phyloP scores from a whole-genome alignment of 2,329 filamentous ascomycete species.

The Neopestalotiopsis sp. region DNA sequence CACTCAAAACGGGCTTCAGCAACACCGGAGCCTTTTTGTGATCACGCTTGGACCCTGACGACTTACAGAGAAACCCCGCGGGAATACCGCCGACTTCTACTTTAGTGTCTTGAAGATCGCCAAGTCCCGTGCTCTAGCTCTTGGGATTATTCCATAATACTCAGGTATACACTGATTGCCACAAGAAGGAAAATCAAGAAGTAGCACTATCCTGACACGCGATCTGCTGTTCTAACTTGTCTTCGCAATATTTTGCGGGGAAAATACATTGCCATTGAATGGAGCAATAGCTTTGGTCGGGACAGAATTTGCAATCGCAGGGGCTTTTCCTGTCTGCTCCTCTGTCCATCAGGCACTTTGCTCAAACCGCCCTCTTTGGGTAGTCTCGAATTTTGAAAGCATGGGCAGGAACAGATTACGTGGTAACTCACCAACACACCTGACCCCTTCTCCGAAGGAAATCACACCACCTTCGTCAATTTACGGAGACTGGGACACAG shows the following conservation, averaged over 20 bases:
- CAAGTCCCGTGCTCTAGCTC: slow-evolving; percentile 2
- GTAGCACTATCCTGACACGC: neutral
- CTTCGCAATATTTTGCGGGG: neutral
- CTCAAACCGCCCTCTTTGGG: slow-evolving; percentile 25
- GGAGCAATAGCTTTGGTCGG: slow-evolving; percentile 27
- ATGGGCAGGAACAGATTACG: slow-evolving; percentile 56
- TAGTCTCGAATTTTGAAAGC: slow-evolving; percentile 29
- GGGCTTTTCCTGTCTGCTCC: slow-evolving; percentile 31
- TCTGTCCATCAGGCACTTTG: slow-evolving; percentile 27
- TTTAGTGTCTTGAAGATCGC: slow-evolving; percentile 1
- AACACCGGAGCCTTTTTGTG: neutral
- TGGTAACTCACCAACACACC: slow-evolving; percentile 49
- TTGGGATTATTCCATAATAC: neutral
- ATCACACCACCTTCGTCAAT: slow-evolving; percentile 51
- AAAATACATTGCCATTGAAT: slow-evolving; percentile 22
- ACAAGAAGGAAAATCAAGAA: neutral
- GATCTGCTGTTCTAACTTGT: neutral
- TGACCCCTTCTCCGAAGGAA: slow-evolving; percentile 47
- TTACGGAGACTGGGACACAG: slow-evolving; percentile 49
- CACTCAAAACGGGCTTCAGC: neutral
- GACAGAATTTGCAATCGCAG: slow-evolving; percentile 27
- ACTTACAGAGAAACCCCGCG: neutral
- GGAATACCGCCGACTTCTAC: neutral
- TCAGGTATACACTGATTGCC: neutral
- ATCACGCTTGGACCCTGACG: no score